Percentiles rank a stretch among this genome's conserved stretches.
These are phyloP conservation scores for Sporothrix luriei DNA, from an alignment of 2,329 filamentous ascomycete genomes.

Conservation along the genomic window DNA sequence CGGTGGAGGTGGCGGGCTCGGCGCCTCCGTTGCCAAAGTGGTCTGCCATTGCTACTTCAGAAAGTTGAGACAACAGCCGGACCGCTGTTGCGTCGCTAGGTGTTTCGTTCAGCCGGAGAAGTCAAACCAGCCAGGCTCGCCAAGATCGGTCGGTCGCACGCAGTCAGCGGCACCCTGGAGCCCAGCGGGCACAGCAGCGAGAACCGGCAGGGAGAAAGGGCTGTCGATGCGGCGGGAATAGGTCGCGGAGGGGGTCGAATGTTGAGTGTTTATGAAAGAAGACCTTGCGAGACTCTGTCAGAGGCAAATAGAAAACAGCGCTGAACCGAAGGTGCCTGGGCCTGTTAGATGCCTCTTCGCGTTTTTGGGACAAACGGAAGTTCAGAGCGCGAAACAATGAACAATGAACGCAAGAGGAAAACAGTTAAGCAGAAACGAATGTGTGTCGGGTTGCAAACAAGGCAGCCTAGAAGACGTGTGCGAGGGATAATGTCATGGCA, in stretches of 20 bases:
- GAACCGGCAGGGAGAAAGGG: background rate
- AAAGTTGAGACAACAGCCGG: background rate
- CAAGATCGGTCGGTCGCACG: conserved; percentile 1
- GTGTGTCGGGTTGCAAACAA: background rate
- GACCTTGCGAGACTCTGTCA: background rate
- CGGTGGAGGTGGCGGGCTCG: conserved; percentile 39
- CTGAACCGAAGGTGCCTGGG: background rate
- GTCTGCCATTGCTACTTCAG: conserved; percentile 28
- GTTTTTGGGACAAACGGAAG: background rate
- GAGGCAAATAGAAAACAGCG: background rate
- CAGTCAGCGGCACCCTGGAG: conserved; percentile 10
- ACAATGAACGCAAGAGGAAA: too few relatives aligned
- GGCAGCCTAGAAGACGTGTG: background rate
- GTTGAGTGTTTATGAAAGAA: background rate
- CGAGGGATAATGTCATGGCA: background rate
- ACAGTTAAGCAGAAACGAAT: background rate
- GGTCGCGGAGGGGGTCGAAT: background rate
- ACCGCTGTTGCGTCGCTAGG: background rate
- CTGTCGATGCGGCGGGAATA: too few relatives aligned
- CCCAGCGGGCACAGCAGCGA: conserved; percentile 16
- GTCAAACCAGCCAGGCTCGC: background rate
- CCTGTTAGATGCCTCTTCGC: background rate
- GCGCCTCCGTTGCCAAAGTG: conserved; percentile 34
- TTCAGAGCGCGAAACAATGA: background rate
- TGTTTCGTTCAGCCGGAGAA: background rate